Evolutionary conservation across 495 filamentous ascomycete genomes (phyloP).

Genomic region (Staphylotrichum tortipilum): DNA sequence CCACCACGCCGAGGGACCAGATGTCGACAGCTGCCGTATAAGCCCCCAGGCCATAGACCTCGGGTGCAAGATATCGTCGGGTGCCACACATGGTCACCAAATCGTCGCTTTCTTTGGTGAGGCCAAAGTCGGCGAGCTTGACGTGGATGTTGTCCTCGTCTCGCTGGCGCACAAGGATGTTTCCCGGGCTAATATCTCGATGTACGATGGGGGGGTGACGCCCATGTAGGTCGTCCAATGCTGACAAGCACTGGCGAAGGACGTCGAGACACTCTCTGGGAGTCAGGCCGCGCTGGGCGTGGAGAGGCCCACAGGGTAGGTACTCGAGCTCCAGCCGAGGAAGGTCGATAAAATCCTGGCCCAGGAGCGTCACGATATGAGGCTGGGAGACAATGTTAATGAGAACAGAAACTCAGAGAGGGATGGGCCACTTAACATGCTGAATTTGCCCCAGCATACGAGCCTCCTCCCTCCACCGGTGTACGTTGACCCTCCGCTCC

Average conservation of each 20-base stretch:
- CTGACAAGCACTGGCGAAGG: not conserved
- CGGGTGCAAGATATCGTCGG: not conserved
- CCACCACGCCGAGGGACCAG: no score
- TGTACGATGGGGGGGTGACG: not conserved
- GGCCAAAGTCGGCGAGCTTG: not conserved
- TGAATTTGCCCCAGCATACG: not conserved
- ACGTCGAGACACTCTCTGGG: no score
- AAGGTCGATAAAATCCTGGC: no score
- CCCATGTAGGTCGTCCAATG: not conserved
- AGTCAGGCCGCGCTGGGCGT: no score
- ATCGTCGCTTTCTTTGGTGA: not conserved
- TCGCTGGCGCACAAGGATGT: not conserved
- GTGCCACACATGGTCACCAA: not conserved
- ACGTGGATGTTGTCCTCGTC: not conserved
- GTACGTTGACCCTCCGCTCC: no score
- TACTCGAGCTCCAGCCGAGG: no score
- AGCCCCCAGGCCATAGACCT: not conserved
- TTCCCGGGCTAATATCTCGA: not conserved
- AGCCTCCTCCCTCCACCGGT: not conserved
- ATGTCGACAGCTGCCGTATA: no score
- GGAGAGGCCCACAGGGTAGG: no score
- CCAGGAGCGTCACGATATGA: no score
- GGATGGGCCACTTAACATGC: no score
- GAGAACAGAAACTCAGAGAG: no score
- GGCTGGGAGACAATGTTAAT: no score